Base-by-base conservation (phyloP, 306 rosid species). In the Casuarina glauca region DNA sequence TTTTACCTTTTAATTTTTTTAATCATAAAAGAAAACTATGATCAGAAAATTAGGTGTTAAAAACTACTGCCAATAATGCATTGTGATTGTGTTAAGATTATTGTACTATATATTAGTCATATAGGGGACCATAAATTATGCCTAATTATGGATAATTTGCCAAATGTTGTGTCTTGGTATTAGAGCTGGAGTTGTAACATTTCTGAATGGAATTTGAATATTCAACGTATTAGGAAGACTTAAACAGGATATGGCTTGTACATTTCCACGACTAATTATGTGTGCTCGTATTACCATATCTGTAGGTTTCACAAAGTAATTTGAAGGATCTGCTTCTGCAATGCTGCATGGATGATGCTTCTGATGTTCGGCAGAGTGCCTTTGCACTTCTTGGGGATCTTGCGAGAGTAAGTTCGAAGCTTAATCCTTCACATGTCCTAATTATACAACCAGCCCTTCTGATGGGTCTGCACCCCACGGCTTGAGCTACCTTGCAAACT, bases 341-440 rank as follows among this genome's bases (percentile, higher is more conserved):
- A 72, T 91, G 94, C 76, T 96, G 99, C 84, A 74, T 79, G 83
- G 99, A 96, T 83, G 98, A 93, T 45, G 98, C 97, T 83, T 72
- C 87, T 32, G 99, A 96, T 87, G 92, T 96, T 75, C 92, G 98
- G 46, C 99, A 96, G 80, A 93, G 99, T 83, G 94, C 93, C 64
- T 96, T 96, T 89, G 99, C 98, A 20, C 82, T 96, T 79, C 94
- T 96, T 71, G 99, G 99, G 70, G 99, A 96, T 86, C 97, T 93
- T 77, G 98, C 98, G 42, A 88, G 98, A 84, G 99, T 96, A 93
- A 90, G 98, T 90, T 72, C 68, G 81, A 70, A 69, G 20, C 8
- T 51, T 12, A 54, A 72, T 62, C 38, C 53, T 42, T 69, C 41
- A 58, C 26, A 52, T 76, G 55, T 43, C 70, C 71, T 51, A 49